Evolutionary conservation across 371 early-diverging fungal genomes (phyloP).

Genomic region (Nematocida sp.): DNA sequence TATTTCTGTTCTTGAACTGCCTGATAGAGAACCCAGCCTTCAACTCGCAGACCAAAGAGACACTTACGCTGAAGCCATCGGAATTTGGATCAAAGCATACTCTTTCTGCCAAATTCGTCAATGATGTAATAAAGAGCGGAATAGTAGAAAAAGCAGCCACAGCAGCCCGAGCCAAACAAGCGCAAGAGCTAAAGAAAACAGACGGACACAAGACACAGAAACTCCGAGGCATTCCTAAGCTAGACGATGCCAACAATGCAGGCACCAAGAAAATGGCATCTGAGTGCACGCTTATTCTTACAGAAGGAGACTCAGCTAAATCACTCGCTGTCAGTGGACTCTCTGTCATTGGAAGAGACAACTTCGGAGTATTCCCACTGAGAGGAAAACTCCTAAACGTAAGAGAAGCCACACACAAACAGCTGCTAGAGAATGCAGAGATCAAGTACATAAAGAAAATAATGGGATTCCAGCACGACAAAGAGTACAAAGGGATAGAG

Average conservation of each 20-base stretch:
- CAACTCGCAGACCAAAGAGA: slow-evolving; percentile 98
- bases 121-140: slow-evolving; percentile 70
- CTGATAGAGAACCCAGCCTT: slow-evolving; percentile 94
- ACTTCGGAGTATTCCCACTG: slow-evolving; percentile 92
- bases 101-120: slow-evolving; percentile 74
- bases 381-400: slow-evolving; percentile 96
- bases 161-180: slow-evolving; percentile 75
- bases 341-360: slow-evolving; percentile 81
- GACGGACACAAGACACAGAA: slow-evolving; percentile 72
- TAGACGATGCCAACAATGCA: slow-evolving; percentile 94
- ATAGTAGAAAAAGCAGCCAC: slow-evolving; percentile 75
- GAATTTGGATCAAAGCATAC: slow-evolving; percentile 81
- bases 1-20: slow-evolving; percentile 90
- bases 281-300: slow-evolving; percentile 88
- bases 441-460: slow-evolving; percentile 85
- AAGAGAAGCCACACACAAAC: slow-evolving; percentile 75
- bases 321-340: slow-evolving; percentile 84
- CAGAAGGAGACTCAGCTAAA: slow-evolving; percentile 99
- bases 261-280: slow-evolving; percentile 72
- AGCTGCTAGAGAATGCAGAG: slow-evolving; percentile 79
- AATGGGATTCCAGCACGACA: slow-evolving; percentile 84
- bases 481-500: slow-evolving; percentile 70
- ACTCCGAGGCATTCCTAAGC: slow-evolving; percentile 78
- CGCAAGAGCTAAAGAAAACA: slow-evolving; percentile 78
- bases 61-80: slow-evolving; percentile 74